phyloP scores from a whole-genome alignment of 2,329 filamentous ascomycete species.

The Pseudogymnoascus sp. region DNA sequence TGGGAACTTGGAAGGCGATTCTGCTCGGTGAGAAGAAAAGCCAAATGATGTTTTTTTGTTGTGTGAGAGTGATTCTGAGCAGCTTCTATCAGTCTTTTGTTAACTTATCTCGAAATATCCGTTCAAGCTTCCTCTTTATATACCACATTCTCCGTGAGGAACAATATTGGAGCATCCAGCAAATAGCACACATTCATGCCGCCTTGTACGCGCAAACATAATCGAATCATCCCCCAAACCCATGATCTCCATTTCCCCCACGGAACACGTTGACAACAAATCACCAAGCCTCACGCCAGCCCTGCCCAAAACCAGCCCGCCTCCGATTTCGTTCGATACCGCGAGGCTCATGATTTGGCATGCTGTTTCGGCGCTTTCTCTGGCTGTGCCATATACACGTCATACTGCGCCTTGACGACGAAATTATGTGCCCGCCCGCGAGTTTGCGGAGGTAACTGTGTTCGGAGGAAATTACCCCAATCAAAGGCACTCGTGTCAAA shows the following conservation, averaged over 20 bases:
- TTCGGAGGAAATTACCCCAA: not conserved
- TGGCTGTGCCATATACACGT: slow-evolving; percentile 5
- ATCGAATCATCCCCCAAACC: slow-evolving; percentile 1
- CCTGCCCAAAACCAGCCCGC: not conserved
- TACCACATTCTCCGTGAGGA: not conserved
- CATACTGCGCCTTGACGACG: not conserved
- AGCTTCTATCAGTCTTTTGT: not conserved
- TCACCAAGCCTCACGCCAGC: not conserved
- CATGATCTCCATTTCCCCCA: not conserved
- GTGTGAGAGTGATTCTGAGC: not conserved
- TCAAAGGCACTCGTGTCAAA: not conserved
- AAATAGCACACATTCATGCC: slow-evolving; percentile 1
- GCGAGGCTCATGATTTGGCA: slow-evolving; percentile 10
- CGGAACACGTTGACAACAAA: slow-evolving; percentile 1
- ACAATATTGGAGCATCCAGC: not conserved
- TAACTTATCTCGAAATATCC: not conserved
- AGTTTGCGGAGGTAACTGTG: not conserved
- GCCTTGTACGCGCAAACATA: slow-evolving; percentile 11
- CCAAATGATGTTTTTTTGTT: not conserved
- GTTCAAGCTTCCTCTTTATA: not conserved
- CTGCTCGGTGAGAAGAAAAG: not conserved
- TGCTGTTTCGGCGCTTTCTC: not conserved
- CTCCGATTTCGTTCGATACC: not conserved
- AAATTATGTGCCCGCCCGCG: slow-evolving; percentile 1
- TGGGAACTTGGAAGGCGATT: not conserved